Conservation (phyloP, 441 rosid species). For the Pelargonium australe region DNA sequence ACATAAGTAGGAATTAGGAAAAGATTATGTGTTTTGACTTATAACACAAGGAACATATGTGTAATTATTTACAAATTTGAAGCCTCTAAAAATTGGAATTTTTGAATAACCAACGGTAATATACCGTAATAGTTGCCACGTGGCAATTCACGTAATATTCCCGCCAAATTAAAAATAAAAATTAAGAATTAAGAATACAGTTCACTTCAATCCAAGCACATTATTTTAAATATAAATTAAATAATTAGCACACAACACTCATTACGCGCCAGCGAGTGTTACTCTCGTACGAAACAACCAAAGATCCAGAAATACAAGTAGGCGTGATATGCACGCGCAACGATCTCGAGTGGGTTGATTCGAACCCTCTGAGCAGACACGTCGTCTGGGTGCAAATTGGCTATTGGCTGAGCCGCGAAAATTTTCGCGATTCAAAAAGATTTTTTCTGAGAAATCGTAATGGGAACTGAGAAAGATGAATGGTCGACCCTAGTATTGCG, state of each 20-base stretch:
- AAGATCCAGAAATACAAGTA: too few species aligned
- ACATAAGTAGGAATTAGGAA: too few species aligned
- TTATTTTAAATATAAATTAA: neutral
- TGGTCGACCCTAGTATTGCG: neutral
- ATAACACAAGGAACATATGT: too few species aligned
- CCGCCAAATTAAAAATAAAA: neutral
- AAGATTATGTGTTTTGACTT: too few species aligned
- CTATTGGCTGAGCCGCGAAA: slow-evolving; percentile 33
- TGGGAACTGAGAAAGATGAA: neutral
- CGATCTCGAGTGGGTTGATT: neutral
- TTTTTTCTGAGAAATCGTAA: neutral
- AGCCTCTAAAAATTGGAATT: too few species aligned
- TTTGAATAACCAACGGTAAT: neutral
- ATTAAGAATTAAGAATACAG: neutral
- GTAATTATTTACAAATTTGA: too few species aligned
- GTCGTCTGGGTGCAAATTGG: too few species aligned
- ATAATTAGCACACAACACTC: neutral
- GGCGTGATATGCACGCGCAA: neutral
- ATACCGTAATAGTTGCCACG: neutral
- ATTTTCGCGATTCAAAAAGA: slow-evolving; percentile 23
- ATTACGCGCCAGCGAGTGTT: neutral
- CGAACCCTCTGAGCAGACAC: neutral
- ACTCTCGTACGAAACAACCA: neutral
- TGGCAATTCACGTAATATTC: neutral
- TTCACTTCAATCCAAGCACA: neutral